Base-by-base conservation (phyloP, 1,139 yeast genomes). In the Pichia inconspicua region DNA sequence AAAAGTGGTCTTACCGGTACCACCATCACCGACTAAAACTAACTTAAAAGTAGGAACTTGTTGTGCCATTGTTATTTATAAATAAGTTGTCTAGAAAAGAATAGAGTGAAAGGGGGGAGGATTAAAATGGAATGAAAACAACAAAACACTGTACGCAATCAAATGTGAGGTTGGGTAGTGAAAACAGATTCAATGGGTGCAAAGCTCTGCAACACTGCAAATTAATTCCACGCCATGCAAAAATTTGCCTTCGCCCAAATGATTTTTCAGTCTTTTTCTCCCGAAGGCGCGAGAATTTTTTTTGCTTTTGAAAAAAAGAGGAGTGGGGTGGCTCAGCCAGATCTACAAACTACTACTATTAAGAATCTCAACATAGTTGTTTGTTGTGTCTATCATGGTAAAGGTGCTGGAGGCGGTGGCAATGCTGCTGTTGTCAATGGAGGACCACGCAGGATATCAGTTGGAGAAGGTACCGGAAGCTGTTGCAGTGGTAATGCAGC, bases 1-100 rank as follows among this genome's bases (percentile, higher is more conserved):
- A 65, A 94, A 94, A 55, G 99, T 94, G 78, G 99, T 94, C 84
- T 92, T 90, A 77, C 97, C 97, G 72, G 98, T 92, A 83, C 99
- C 99, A 81, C 99, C 98, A 70, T 92, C 98, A 72, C 98, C 98
- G 73, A 92, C 97, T 67, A 92, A 84, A 65, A 84, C 99, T 71
- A 94, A 84, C 80, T 94, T 94, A 75, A 94, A 92, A 60, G 96
- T 87, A 65, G 98, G 97, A 72, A 89, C 95, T 77, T 86, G 89
- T 73, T 78, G 79, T 62, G 85, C 80, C 60, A 58, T 60, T 43
- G 34, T 48, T 14, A 14, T 11, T 19, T 14, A 12, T 37, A 12
- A 4, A 19, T 15, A 3, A 15, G 40, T 35, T 37, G 27, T 14
- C 4, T 12, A 12, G 25, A 37, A 27, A 6, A 10, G 27, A 11